Base-by-base conservation (phyloP, 140 eudicot genomes). In the Flaveria floridana region DNA sequence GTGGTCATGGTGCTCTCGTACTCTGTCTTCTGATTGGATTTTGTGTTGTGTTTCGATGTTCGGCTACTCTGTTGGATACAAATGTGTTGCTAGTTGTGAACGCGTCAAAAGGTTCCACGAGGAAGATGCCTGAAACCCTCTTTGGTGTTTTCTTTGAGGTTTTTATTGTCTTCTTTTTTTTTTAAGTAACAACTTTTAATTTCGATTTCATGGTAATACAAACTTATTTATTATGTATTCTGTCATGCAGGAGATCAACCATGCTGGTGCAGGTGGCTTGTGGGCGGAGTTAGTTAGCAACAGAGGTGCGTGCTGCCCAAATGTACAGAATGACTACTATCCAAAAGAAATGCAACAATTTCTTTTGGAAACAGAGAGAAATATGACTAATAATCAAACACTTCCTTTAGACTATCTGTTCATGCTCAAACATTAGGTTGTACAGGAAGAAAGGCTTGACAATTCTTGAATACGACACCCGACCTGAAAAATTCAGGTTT, bases 141-240 rank as follows among this genome's bases (percentile, higher is more conserved):
- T 95, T 85, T 72, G 99, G 99, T 47, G 74, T 91, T 69, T 95
- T 91, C 82, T 95, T 91, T 52, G 99, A 95, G 99, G 99, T 93
- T 72, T 51, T 5, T 0, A 30, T n/a, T 23, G 39, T 13, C 6
- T 76, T 48, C 14, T 64, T 63, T 15, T 14, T 14, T 48, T 14
- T 3, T 48, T 61, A 70, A 46, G 19, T 23, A 6, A 7, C 4
- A 61, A 30, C 16, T 34, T 65, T 6, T 20, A 1, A 28, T 8
- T 64, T 16, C 9, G 15, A 41, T 23, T 58, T 42, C 21, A 34
- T 7, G 51, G 13, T 73, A 63, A 77, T 14, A 18, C 55, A 76
- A 68, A 56, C 11, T 41, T 70, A 7, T 71, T 12, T 34, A 62
- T 48, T 59, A 23, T 46, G 58, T 52, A 55, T 84, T 81, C 3